These are phyloP conservation scores for Aspergillus spinulosporus DNA, from an alignment of 2,329 filamentous ascomycete species.

Conservation along the genomic window DNA sequence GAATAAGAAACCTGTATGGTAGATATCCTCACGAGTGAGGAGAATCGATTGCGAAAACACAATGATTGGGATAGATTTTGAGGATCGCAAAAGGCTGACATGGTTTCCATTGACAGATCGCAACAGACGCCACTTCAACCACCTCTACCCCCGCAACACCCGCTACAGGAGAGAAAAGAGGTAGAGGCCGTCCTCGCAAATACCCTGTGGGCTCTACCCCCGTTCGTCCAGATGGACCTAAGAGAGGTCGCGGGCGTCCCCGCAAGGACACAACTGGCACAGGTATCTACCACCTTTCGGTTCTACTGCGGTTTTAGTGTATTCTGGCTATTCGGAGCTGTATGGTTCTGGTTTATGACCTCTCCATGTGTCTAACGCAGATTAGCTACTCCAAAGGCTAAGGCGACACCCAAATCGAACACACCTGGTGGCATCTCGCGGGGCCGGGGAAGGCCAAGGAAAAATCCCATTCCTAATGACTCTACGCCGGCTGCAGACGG, in stretches of 20 bases:
- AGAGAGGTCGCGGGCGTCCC: constrained; percentile 37
- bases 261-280: constrained; percentile 27
- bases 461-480: constrained; percentile 21
- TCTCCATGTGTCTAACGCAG: constrained; percentile 3
- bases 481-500: constrained; percentile 13
- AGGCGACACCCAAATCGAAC: constrained; percentile 13
- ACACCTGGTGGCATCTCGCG: constrained; percentile 26
- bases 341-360: background rate
- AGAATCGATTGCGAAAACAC: background rate
- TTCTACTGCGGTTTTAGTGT: background rate
- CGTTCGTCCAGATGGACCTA: constrained; percentile 30
- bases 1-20: background rate
- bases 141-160: constrained; percentile 16
- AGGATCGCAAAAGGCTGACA: constrained; percentile 7
- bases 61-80: background rate
- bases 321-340: background rate
- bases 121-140: constrained; percentile 6
- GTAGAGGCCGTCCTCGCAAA: constrained; percentile 38
- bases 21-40: background rate
- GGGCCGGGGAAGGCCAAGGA: constrained; percentile 28
- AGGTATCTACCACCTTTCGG: constrained; percentile 12
- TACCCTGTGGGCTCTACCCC: constrained; percentile 27
- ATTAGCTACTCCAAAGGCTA: constrained; percentile 17
- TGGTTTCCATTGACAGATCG: constrained; percentile 14
- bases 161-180: constrained; percentile 32